Evolutionary conservation across 2,329 filamentous ascomycete genomes (phyloP).

Genomic region (Aspergillus sclerotialis): DNA sequence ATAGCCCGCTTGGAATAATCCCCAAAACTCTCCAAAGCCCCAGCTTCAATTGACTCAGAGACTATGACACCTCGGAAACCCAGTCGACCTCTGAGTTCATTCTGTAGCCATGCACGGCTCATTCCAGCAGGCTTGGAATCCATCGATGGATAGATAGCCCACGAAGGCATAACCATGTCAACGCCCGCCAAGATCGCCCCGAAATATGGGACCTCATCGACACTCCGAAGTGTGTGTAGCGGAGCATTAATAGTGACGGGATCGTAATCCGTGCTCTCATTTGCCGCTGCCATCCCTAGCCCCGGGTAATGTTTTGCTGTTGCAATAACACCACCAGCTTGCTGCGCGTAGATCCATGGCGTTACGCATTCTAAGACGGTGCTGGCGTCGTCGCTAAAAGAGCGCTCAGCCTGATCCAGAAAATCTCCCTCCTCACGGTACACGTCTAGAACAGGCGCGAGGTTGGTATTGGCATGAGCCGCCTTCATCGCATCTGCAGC

Average conservation of each 20-base stretch:
- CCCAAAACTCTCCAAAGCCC: slow-evolving; percentile 15
- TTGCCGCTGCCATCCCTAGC: slow-evolving; percentile 15
- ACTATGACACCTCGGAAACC: slow-evolving; percentile 23
- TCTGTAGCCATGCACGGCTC: slow-evolving; percentile 17
- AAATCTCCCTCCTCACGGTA: slow-evolving; percentile 21
- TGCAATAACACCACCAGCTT: slow-evolving; percentile 13
- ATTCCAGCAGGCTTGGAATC: slow-evolving; percentile 20
- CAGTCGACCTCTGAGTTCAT: slow-evolving; percentile 16
- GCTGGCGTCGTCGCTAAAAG: slow-evolving; percentile 18
- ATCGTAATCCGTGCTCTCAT: slow-evolving; percentile 19
- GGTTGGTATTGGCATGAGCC: slow-evolving; percentile 18
- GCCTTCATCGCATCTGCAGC: slow-evolving; percentile 13
- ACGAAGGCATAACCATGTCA: slow-evolving; percentile 25
- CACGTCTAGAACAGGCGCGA: slow-evolving; percentile 22
- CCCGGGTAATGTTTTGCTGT: slow-evolving; percentile 27
- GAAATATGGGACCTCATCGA: slow-evolving; percentile 20
- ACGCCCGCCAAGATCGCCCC: slow-evolving; percentile 18
- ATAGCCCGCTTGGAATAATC: slow-evolving; percentile 15
- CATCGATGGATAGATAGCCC: slow-evolving; percentile 21
- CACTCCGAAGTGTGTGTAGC: slow-evolving; percentile 11
- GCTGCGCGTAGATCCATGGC: slow-evolving; percentile 17
- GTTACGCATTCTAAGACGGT: slow-evolving; percentile 14
- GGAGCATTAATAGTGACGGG: slow-evolving; percentile 21
- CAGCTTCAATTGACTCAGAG: slow-evolving; percentile 25
- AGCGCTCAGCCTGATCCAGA: slow-evolving; percentile 17